These are phyloP conservation scores for Trametes versicolor DNA, from an alignment of 1,284 basidiomycete species.

Conservation along the genomic window DNA sequence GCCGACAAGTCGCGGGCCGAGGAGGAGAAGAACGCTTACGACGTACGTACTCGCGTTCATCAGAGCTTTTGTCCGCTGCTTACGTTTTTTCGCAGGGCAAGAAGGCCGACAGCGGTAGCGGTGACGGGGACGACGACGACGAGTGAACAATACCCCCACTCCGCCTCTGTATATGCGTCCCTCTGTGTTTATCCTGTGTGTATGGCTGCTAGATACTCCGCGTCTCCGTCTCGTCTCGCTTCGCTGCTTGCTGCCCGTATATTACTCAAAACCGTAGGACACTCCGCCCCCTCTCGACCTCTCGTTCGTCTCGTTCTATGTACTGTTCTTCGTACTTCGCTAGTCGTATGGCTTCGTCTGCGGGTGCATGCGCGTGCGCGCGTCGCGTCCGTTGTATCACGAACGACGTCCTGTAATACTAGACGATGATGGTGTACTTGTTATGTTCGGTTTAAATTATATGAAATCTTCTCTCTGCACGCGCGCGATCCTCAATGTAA, in stretches of 20 bases:
- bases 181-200: constrained; percentile 22
- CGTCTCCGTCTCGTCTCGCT: constrained; percentile 11
- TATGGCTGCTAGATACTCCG: constrained; percentile 33
- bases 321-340: constrained; percentile 31
- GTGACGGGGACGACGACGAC: constrained; percentile 68
- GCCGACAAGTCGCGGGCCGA: constrained; percentile 89
- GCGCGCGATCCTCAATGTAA: too few relatives aligned
- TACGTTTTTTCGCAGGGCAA: constrained; percentile 48
- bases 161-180: constrained; percentile 9
- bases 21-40: constrained; percentile 81
- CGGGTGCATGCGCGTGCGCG: constrained; percentile 31
- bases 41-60: constrained; percentile 54
- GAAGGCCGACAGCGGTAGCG: constrained; percentile 57
- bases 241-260: constrained; percentile 32
- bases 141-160: constrained; percentile 43
- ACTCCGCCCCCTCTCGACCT: too few relatives aligned
- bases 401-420: constrained; percentile 43
- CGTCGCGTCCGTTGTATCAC: constrained; percentile 39
- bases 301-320: constrained; percentile 26
- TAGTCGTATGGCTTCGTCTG: constrained; percentile 37
- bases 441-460: constrained; percentile 33
- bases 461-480: constrained; percentile 11
- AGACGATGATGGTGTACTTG: constrained; percentile 41
- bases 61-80: constrained; percentile 14
- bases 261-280: constrained; percentile 36